These are phyloP conservation scores for Fusarium floridanum DNA, from an alignment of 2,329 filamentous ascomycete species.

Conservation along the genomic window DNA sequence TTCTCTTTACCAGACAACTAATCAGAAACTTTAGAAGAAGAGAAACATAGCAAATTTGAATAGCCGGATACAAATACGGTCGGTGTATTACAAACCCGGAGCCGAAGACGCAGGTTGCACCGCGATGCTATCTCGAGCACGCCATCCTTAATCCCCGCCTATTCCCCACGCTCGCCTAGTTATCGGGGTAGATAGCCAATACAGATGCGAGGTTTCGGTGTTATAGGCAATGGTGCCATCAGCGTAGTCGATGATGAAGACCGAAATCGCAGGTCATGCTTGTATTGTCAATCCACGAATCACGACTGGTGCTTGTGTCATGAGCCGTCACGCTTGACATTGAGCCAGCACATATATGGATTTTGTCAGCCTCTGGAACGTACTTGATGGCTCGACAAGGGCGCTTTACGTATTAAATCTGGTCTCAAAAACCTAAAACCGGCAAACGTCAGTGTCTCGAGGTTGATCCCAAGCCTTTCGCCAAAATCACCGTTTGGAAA, in stretches of 20 bases:
- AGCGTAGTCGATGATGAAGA: background rate
- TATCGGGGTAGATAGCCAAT: background rate
- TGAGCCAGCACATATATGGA: too few relatives aligned
- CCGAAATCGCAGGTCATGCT: background rate
- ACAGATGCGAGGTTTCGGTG: background rate
- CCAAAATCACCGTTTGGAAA: background rate
- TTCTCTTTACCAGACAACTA: background rate
- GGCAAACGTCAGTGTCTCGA: background rate
- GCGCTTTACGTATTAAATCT: background rate
- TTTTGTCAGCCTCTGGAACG: background rate
- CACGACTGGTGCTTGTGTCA: background rate
- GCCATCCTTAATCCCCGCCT: conserved; percentile 20
- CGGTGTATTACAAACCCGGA: conserved; percentile 6
- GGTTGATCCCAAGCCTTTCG: background rate
- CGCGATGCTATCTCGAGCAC: conserved; percentile 14
- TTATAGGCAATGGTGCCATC: background rate
- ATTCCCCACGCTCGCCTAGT: conserved; percentile 9
- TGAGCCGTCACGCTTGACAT: background rate
- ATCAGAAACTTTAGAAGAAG: too few relatives aligned
- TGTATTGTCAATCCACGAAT: background rate
- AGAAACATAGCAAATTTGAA: too few relatives aligned
- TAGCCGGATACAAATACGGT: too few relatives aligned
- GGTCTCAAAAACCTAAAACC: background rate
- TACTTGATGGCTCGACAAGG: background rate
- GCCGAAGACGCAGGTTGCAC: conserved; percentile 5